Evolutionary conservation across 306 rosid genomes (phyloP).

Genomic region (Adenanthera pavonina): DNA sequence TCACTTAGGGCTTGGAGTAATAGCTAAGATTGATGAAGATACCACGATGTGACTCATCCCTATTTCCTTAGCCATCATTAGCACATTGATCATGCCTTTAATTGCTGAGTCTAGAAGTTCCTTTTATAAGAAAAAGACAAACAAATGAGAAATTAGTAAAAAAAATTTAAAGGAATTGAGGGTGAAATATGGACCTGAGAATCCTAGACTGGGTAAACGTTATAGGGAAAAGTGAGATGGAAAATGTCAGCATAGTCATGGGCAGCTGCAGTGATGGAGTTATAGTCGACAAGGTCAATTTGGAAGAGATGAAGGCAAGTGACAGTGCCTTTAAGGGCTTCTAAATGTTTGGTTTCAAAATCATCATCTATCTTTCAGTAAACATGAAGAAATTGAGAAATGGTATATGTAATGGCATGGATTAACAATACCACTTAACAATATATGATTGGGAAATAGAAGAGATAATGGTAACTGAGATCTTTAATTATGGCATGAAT

Average conservation of each 20-base stretch:
- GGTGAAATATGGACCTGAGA: constrained; percentile 58
- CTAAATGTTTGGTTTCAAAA: constrained; percentile 76
- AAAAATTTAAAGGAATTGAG: not conserved
- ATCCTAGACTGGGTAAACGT: constrained; percentile 63
- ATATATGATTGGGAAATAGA: not conserved
- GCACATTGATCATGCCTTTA: constrained; percentile 80
- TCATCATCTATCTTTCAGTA: constrained; percentile 55
- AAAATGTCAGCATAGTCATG: constrained; percentile 78
- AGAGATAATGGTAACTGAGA: constrained; percentile 52
- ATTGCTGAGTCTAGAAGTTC: constrained; percentile 81
- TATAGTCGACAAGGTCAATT: constrained; percentile 76
- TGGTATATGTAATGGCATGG: not conserved
- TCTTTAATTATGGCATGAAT: constrained; percentile 83
- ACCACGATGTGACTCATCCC: constrained; percentile 82
- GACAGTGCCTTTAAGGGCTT: constrained; percentile 61
- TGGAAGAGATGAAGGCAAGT: constrained; percentile 76
- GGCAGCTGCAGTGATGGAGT: constrained; percentile 60
- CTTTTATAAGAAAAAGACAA: constrained; percentile 27
- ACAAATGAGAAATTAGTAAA: not conserved
- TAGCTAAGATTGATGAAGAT: constrained; percentile 78
- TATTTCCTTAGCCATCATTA: constrained; percentile 75
- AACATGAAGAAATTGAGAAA: not conserved
- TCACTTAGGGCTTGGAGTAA: constrained; percentile 78
- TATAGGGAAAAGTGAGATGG: constrained; percentile 89
- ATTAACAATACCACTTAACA: not conserved